Evolutionary conservation across 805 yeast genomes (phyloP).

Genomic region (Ascoidea rubescens): DNA sequence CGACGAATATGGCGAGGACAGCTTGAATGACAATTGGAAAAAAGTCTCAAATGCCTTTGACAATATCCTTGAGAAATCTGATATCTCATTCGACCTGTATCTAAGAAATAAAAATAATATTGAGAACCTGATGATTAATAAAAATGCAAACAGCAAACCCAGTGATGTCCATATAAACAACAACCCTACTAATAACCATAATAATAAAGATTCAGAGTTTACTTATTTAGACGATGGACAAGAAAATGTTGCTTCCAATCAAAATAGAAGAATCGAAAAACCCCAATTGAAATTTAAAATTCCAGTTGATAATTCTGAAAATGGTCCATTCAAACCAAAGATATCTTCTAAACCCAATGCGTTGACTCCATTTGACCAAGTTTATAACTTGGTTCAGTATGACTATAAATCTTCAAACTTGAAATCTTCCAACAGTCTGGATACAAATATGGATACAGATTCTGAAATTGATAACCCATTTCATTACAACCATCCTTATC

Average conservation of each 20-base stretch:
- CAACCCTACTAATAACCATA: not conserved
- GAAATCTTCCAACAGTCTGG: too few species aligned
- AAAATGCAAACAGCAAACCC: slow-evolving; percentile 1
- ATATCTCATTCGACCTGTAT: slow-evolving; percentile 44
- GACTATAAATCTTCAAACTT: slow-evolving; percentile 14
- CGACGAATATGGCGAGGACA: slow-evolving; percentile 22
- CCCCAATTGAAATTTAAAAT: slow-evolving; percentile 55
- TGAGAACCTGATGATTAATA: slow-evolving; percentile 9
- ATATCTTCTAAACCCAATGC: slow-evolving; percentile 64
- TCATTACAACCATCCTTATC: slow-evolving; percentile 74
- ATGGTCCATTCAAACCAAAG: slow-evolving; percentile 65
- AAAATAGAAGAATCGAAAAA: slow-evolving; percentile 29
- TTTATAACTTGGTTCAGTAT: slow-evolving; percentile 22
- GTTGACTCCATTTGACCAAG: slow-evolving; percentile 38
- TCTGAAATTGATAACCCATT: slow-evolving; percentile 30
- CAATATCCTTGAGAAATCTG: slow-evolving; percentile 60
- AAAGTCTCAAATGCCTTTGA: slow-evolving; percentile 52
- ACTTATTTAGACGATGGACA: slow-evolving; percentile 38
- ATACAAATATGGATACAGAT: slow-evolving; percentile 3
- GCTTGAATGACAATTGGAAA: slow-evolving; percentile 42
- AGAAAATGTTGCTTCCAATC: slow-evolving; percentile 11
- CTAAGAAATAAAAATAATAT: slow-evolving; percentile 7
- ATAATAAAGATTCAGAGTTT: slow-evolving; percentile 11
- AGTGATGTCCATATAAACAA: not conserved
- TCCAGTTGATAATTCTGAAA: slow-evolving; percentile 54